phyloP scores from a whole-genome alignment of 2,329 filamentous ascomycete genomes.

The Ophioceras dolichostomum region DNA sequence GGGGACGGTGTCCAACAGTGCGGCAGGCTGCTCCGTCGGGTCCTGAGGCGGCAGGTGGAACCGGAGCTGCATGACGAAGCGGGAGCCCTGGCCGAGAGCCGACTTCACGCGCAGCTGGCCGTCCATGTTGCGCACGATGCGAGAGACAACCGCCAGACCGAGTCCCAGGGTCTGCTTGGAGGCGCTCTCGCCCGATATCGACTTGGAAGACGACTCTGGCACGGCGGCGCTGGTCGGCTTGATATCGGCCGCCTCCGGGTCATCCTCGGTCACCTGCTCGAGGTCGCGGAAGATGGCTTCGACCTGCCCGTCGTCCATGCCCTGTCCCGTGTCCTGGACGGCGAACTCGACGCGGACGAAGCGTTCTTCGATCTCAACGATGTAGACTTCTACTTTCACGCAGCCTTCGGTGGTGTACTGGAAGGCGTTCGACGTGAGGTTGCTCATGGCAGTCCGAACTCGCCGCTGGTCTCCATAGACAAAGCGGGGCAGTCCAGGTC shows the following conservation, averaged over 20 bases:
- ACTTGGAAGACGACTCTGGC: conserved; percentile 12
- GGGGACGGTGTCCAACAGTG: too few relatives aligned
- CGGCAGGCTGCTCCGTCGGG: conserved; percentile 14
- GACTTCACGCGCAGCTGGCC: conserved; percentile 78
- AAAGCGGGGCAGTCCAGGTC: conserved; percentile 54
- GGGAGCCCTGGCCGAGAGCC: conserved; percentile 68
- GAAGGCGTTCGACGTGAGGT: conserved; percentile 75
- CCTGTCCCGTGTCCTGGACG: conserved; percentile 48
- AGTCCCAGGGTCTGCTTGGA: conserved; percentile 50
- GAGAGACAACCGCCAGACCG: conserved; percentile 77
- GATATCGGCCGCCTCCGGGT: conserved; percentile 1
- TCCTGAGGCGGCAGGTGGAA: conserved; percentile 50
- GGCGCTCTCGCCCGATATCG: conserved; percentile 13
- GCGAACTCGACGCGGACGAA: conserved; percentile 61
- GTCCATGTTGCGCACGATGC: conserved; percentile 81
- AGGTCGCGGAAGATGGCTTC: conserved; percentile 46
- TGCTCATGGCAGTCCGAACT: conserved; percentile 72
- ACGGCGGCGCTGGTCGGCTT: too few relatives aligned
- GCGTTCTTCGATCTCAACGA: conserved; percentile 37
- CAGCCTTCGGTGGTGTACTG: conserved; percentile 59
- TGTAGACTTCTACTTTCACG: conserved; percentile 59
- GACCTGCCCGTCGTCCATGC: conserved; percentile 39
- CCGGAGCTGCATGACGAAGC: conserved; percentile 69
- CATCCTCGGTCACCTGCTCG: conserved; percentile 39
- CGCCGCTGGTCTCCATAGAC: conserved; percentile 71